These are phyloP conservation scores for Boletus fagicola DNA, from an alignment of 768 basidiomycete species.

Conservation along the genomic window DNA sequence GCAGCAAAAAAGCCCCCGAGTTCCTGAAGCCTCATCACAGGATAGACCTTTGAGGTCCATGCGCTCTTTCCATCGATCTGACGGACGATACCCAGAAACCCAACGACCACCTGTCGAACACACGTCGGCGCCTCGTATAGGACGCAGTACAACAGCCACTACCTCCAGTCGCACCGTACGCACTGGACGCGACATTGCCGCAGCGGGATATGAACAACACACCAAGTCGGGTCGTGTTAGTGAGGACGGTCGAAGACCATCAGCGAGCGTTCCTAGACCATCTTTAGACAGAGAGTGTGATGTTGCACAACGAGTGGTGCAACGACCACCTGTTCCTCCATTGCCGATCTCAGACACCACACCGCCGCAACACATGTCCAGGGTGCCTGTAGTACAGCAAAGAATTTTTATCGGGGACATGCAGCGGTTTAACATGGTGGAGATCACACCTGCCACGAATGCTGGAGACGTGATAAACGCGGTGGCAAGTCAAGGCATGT, in stretches of 20 bases:
- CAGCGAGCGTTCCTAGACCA: constrained; percentile 18
- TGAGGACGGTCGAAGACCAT: constrained; percentile 28
- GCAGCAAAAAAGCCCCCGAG: constrained; percentile 23
- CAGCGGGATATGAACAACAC: constrained; percentile 18
- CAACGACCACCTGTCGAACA: constrained; percentile 34
- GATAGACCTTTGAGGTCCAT: constrained; percentile 41
- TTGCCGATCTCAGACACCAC: constrained; percentile 35
- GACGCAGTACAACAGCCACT: constrained; percentile 38
- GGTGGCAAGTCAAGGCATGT: constrained; percentile 62
- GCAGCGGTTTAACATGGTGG: constrained; percentile 74
- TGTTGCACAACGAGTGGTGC: constrained; percentile 24
- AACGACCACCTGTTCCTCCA: constrained; percentile 40
- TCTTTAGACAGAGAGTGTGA: constrained; percentile 26
- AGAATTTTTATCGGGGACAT: constrained; percentile 75
- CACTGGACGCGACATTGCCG: constrained; percentile 16
- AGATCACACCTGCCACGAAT: constrained; percentile 62
- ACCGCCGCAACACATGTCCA: constrained; percentile 30
- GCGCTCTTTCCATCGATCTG: constrained; percentile 62
- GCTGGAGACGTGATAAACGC: constrained; percentile 71
- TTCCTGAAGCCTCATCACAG: constrained; percentile 20
- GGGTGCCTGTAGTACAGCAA: constrained; percentile 50
- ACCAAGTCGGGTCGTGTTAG: constrained; percentile 23
- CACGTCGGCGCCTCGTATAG: constrained; percentile 29
- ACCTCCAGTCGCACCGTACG: constrained; percentile 12
- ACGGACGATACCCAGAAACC: constrained; percentile 36